phyloP scores from a whole-genome alignment of 2,329 filamentous ascomycete genomes.

The Aspergillus sp. region DNA sequence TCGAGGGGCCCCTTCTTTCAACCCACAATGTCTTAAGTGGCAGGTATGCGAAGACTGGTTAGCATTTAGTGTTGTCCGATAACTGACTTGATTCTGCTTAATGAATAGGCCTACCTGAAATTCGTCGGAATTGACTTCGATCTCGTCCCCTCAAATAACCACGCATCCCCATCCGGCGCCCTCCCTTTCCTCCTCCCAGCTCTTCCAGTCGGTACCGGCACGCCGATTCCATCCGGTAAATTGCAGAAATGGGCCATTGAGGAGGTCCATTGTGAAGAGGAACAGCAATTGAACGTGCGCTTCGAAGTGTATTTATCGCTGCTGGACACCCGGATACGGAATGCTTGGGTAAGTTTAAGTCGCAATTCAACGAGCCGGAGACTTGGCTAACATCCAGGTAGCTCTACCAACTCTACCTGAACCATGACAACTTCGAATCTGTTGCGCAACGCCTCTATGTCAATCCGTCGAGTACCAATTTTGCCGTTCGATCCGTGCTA shows the following conservation, averaged over 20 bases:
- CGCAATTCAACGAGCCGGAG: not conserved
- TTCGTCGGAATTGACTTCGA: constrained; percentile 70
- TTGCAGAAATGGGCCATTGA: constrained; percentile 68
- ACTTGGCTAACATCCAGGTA: constrained; percentile 26
- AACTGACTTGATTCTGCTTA: not conserved
- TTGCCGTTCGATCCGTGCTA: constrained; percentile 63
- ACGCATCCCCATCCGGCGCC: constrained; percentile 85
- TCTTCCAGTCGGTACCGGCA: constrained; percentile 38
- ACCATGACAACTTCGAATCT: constrained; percentile 60
- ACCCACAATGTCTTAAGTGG: constrained; percentile 93
- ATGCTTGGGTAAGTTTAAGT: constrained; percentile 69
- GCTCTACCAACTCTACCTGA: constrained; percentile 81
- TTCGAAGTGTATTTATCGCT: constrained; percentile 77
- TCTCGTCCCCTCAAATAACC: constrained; percentile 76
- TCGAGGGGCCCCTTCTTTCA: constrained; percentile 71
- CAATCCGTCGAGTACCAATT: constrained; percentile 57
- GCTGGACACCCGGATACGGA: constrained; percentile 73
- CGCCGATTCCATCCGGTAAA: constrained; percentile 62
- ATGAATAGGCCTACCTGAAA: constrained; percentile 71
- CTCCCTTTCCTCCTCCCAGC: constrained; percentile 79
- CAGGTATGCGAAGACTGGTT: constrained; percentile 59
- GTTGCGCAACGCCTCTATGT: constrained; percentile 75
- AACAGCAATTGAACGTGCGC: constrained; percentile 55
- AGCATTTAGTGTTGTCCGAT: not conserved
- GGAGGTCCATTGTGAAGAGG: constrained; percentile 44